These are phyloP conservation scores for Strobilomyces echinocephalus DNA, from an alignment of 768 basidiomycete species.

Conservation along the genomic window DNA sequence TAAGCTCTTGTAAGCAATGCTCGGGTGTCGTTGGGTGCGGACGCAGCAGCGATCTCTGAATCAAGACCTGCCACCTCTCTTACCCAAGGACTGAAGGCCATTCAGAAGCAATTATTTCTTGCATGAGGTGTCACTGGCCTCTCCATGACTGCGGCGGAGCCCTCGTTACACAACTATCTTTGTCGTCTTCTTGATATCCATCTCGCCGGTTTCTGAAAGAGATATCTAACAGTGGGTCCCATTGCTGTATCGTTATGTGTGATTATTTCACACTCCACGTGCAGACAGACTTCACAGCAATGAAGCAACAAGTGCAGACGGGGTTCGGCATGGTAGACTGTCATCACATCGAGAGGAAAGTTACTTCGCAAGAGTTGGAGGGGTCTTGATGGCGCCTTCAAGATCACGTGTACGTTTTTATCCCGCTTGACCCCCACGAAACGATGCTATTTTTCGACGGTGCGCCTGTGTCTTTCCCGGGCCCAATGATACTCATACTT, in stretches of 20 bases:
- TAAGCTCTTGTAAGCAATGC: constrained; percentile 15
- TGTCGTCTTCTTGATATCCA: constrained; percentile 7
- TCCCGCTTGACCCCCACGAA: constrained; percentile 11
- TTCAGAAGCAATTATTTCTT: constrained; percentile 6
- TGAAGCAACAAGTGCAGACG: constrained; percentile 12
- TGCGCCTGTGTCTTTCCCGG: constrained; percentile 12
- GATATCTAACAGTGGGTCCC: constrained; percentile 16
- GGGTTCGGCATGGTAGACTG: too few relatives aligned
- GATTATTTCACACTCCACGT: constrained; percentile 16
- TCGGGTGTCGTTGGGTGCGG: not conserved
- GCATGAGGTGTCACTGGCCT: constrained; percentile 10
- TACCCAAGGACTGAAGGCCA: constrained; percentile 1
- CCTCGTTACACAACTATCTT: constrained; percentile 2
- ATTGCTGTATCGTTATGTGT: constrained; percentile 14
- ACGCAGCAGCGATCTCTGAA: not conserved
- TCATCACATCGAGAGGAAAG: too few relatives aligned
- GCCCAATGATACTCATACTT: too few relatives aligned
- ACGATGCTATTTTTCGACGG: constrained; percentile 10
- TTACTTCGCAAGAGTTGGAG: constrained; percentile 15
- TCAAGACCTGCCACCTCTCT: constrained; percentile 3
- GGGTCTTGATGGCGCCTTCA: not conserved
- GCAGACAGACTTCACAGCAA: constrained; percentile 12
- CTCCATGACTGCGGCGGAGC: not conserved
- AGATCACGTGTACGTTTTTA: constrained; percentile 7
- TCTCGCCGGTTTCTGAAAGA: constrained; percentile 12